phyloP scores from a whole-genome alignment of 2,329 filamentous ascomycete species.

The Podosphaera fusca region DNA sequence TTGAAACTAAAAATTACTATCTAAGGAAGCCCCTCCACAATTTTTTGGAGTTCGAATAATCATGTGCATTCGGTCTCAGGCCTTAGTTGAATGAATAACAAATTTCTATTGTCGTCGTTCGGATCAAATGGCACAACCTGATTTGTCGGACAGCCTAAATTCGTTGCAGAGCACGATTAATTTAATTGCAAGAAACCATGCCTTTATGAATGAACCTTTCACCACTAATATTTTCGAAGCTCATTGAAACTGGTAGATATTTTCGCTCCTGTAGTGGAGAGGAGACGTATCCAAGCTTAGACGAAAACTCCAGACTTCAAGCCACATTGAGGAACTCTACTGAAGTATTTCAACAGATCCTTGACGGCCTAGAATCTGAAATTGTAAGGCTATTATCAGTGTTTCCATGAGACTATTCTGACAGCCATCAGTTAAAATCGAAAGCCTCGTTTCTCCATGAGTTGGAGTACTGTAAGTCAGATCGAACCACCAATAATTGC shows the following conservation, averaged over 20 bases:
- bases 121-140: constrained; percentile 16
- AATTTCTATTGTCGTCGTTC: background rate
- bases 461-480: background rate
- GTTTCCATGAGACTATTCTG: background rate
- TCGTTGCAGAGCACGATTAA: constrained; percentile 25
- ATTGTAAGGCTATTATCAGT: constrained; percentile 23
- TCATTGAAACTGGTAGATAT: constrained; percentile 35
- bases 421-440: background rate
- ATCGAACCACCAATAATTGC: background rate
- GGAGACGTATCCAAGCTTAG: constrained; percentile 19
- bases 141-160: background rate
- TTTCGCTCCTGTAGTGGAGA: constrained; percentile 26
- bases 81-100: too few species aligned
- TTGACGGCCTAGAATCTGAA: constrained; percentile 33
- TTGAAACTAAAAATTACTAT: too few species aligned
- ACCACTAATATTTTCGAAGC: constrained; percentile 17
- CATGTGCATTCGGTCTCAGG: too few species aligned
- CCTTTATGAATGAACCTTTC: background rate
- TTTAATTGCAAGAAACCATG: constrained; percentile 25
- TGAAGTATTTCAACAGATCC: constrained; percentile 22
- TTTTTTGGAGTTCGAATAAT: too few species aligned
- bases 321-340: constrained; percentile 11
- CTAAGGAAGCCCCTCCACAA: too few species aligned
- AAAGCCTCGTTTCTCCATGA: background rate
- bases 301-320: constrained; percentile 8